These are phyloP conservation scores for Picochlorum sp. DNA, from an alignment of 139 green algal species.

Conservation along the genomic window DNA sequence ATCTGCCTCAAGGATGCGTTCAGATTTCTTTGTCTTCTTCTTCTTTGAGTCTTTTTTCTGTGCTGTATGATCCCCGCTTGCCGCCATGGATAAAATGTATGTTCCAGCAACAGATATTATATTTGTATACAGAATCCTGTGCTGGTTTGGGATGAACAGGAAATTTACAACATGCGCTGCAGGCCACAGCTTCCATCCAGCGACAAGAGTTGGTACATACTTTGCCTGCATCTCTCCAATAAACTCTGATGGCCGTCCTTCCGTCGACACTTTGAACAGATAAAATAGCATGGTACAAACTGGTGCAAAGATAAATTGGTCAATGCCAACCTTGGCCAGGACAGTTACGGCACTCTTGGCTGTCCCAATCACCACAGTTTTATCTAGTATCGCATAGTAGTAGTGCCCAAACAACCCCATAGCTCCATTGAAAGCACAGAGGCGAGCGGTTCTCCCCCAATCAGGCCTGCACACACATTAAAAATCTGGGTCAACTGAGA, in stretches of 20 bases:
- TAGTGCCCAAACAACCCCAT: slow-evolving; percentile 18
- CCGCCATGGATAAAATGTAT: slow-evolving; percentile 20
- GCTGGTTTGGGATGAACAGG: slow-evolving; percentile 21
- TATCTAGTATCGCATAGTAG: slow-evolving; percentile 27
- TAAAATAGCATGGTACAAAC: slow-evolving; percentile 48
- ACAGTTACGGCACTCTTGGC: slow-evolving; percentile 28
- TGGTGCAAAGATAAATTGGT: slow-evolving; percentile 48
- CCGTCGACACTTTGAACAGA: slow-evolving; percentile 17
- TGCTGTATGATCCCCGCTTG: slow-evolving; percentile 3
- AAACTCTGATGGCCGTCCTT: not conserved
- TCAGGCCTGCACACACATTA: not conserved
- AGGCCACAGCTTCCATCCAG: slow-evolving; percentile 39
- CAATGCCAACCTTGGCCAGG: slow-evolving; percentile 38
- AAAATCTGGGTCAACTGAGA: no score
- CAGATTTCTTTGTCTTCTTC: slow-evolving; percentile 5
- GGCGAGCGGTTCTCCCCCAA: slow-evolving; percentile 16
- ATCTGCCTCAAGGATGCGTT: not conserved
- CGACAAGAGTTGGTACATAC: slow-evolving; percentile 28
- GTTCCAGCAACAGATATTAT: slow-evolving; percentile 34
- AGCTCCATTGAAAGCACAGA: slow-evolving; percentile 22
- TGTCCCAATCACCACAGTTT: slow-evolving; percentile 23
- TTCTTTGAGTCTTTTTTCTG: slow-evolving; percentile 4
- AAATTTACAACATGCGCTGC: slow-evolving; percentile 38
- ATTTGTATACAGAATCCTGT: slow-evolving; percentile 46
- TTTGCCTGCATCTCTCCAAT: slow-evolving; percentile 19